Conservation (phyloP, 2,329 filamentous ascomycete genomes). For the Lecanicillium sp. region DNA sequence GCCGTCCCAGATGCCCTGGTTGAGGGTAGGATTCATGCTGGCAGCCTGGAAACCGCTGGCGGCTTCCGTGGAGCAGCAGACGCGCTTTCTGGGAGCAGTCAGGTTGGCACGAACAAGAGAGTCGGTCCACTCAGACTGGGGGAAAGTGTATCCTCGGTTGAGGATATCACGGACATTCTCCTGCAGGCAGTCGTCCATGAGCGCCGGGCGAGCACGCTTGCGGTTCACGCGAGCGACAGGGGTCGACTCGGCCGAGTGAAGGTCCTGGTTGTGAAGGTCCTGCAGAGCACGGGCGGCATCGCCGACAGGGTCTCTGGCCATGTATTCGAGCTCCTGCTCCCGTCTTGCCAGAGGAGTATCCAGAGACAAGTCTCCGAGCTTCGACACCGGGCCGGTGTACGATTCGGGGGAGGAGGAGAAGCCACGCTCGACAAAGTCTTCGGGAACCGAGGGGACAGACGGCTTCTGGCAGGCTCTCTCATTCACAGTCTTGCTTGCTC, state of each 20-base stretch:
- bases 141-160: constrained; percentile 24
- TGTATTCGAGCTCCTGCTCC: constrained; percentile 37
- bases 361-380: constrained; percentile 41
- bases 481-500: constrained; percentile 49
- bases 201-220: constrained; percentile 54
- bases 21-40: constrained; percentile 40
- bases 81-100: constrained; percentile 51
- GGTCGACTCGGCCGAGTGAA: constrained; percentile 28
- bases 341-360: constrained; percentile 38
- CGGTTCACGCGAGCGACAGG: constrained; percentile 25
- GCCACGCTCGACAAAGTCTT: constrained; percentile 44
- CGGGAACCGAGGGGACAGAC: constrained; percentile 48
- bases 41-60: constrained; percentile 38
- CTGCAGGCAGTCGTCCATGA: constrained; percentile 53
- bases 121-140: constrained; percentile 25
- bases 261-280: constrained; percentile 48
- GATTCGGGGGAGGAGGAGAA: constrained; percentile 50
- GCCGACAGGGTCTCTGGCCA: constrained; percentile 34
- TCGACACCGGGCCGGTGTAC: constrained; percentile 45
- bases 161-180: constrained; percentile 61
- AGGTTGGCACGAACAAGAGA: constrained; percentile 32
- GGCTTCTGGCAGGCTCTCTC: constrained; percentile 47
- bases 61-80: constrained; percentile 58
- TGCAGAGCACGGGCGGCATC: constrained; percentile 53
- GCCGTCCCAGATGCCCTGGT: constrained; percentile 58